phyloP scores from a whole-genome alignment of 2,329 filamentous ascomycete species.

The Zasmidium citrigriseum region DNA sequence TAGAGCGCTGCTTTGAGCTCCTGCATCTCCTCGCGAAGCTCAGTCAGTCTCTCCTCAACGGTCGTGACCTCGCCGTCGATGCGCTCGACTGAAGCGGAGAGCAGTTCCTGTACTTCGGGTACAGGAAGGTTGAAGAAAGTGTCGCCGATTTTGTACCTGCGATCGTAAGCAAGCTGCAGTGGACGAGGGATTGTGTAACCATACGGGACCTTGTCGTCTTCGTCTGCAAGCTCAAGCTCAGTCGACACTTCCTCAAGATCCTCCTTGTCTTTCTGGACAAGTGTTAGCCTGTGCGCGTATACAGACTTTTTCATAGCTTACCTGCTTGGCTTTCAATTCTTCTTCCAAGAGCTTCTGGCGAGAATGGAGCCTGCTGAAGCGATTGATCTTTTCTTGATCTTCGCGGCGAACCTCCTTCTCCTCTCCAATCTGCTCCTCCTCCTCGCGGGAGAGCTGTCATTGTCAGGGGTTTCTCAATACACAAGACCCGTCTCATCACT shows the following conservation, averaged over 20 bases:
- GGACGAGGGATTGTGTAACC: slow-evolving; percentile 35
- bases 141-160: slow-evolving; percentile 93
- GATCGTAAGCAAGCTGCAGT: slow-evolving; percentile 9
- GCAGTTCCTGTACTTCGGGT: slow-evolving; percentile 81
- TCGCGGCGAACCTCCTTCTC: slow-evolving; percentile 94
- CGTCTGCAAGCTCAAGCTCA: slow-evolving; percentile 91
- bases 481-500: slow-evolving; percentile 8
- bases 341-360: slow-evolving; percentile 78
- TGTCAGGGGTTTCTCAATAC: not conserved
- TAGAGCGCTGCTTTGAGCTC: slow-evolving; percentile 90
- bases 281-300: slow-evolving; percentile 1
- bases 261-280: slow-evolving; percentile 88
- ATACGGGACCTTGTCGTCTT: slow-evolving; percentile 90
- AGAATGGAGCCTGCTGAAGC: slow-evolving; percentile 91
- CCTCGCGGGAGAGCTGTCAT: slow-evolving; percentile 85
- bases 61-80: slow-evolving; percentile 75
- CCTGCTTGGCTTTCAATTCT: slow-evolving; percentile 76
- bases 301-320: slow-evolving; percentile 43
- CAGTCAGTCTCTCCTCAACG: slow-evolving; percentile 74
- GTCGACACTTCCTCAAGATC: slow-evolving; percentile 90
- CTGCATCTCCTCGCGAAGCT: slow-evolving; percentile 82
- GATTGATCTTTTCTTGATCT: slow-evolving; percentile 98
- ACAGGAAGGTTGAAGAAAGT: slow-evolving; percentile 88
- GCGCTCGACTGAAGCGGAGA: slow-evolving; percentile 68
- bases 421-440: slow-evolving; percentile 74